Evolutionary conservation across 2,329 filamentous ascomycete species (phyloP).

Genomic region (Beauveria sp.): DNA sequence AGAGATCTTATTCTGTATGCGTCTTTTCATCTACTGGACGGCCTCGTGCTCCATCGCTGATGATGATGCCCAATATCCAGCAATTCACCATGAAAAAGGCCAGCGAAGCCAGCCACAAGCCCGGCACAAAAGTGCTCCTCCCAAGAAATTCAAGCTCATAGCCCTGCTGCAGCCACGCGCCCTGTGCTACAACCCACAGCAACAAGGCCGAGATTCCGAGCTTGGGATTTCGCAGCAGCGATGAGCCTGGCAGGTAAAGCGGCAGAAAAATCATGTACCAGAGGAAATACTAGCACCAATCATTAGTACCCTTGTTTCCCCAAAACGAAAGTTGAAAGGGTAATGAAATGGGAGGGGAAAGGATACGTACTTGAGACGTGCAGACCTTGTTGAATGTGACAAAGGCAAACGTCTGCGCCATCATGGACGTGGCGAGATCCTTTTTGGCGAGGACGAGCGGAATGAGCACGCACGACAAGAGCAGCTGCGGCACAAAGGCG

Average conservation of each 20-base stretch:
- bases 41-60: constrained; percentile 49
- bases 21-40: constrained; percentile 15
- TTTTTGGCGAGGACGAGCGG: constrained; percentile 71
- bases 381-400: constrained; percentile 98
- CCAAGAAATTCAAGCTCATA: constrained; percentile 76
- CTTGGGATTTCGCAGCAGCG: constrained; percentile 51
- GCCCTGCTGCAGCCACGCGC: constrained; percentile 65
- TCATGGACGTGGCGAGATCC: constrained; percentile 74
- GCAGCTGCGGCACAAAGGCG: constrained; percentile 81
- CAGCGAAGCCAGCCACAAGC: constrained; percentile 68
- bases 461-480: constrained; percentile 70
- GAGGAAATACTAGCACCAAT: constrained; percentile 73
- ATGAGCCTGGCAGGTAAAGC: constrained; percentile 77
- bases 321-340: too few species aligned
- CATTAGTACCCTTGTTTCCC: not conserved
- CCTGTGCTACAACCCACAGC: constrained; percentile 73
- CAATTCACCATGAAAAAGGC: constrained; percentile 79
- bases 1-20: not conserved
- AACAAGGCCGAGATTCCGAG: constrained; percentile 58
- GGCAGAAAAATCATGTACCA: constrained; percentile 96
- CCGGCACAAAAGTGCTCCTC: constrained; percentile 73
- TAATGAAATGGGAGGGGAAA: not conserved
- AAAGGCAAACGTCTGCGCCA: constrained; percentile 94
- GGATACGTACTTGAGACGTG: constrained; percentile 73
- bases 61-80: constrained; percentile 77